phyloP scores from a whole-genome alignment of 768 basidiomycete genomes.

The Russula sp. region DNA sequence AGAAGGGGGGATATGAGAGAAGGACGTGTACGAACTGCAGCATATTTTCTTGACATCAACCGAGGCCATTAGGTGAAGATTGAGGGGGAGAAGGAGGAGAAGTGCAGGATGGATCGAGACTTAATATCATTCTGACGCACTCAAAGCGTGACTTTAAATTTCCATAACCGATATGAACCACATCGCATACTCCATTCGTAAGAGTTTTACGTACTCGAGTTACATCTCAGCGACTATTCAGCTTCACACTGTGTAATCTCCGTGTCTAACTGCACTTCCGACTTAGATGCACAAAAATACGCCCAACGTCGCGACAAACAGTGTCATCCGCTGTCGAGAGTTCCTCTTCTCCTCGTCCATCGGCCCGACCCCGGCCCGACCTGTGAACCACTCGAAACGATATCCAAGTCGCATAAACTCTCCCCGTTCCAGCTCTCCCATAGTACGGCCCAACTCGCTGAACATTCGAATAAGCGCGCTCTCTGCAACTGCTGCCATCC shows the following conservation, averaged over 20 bases:
- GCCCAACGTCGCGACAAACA: slow-evolving; percentile 18
- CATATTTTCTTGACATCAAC: slow-evolving; percentile 74
- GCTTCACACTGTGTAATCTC: too few relatives aligned
- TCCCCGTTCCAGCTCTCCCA: slow-evolving; percentile 41
- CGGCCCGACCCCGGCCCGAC: slow-evolving; percentile 37
- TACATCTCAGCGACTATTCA: too few relatives aligned
- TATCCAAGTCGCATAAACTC: slow-evolving; percentile 36
- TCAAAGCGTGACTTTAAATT: too few relatives aligned
- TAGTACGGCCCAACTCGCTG: slow-evolving; percentile 43
- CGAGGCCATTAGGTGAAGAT: slow-evolving; percentile 39
- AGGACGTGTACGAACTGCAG: slow-evolving; percentile 59
- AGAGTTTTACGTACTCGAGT: background rate
- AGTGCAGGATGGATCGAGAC: background rate
- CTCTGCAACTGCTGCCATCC: slow-evolving; percentile 42
- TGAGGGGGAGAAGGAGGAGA: slow-evolving; percentile 20
- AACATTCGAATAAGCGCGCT: slow-evolving; percentile 46
- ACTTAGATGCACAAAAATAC: background rate
- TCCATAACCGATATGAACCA: too few relatives aligned
- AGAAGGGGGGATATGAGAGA: slow-evolving; percentile 4
- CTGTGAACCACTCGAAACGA: slow-evolving; percentile 55
- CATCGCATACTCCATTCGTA: too few relatives aligned
- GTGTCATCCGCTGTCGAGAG: slow-evolving; percentile 30
- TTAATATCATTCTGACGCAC: too few relatives aligned
- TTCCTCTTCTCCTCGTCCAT: slow-evolving; percentile 42
- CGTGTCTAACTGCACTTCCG: too few relatives aligned